Evolutionary conservation across 257 asterid species (phyloP).

Genomic region (Scutellaria barbata): DNA sequence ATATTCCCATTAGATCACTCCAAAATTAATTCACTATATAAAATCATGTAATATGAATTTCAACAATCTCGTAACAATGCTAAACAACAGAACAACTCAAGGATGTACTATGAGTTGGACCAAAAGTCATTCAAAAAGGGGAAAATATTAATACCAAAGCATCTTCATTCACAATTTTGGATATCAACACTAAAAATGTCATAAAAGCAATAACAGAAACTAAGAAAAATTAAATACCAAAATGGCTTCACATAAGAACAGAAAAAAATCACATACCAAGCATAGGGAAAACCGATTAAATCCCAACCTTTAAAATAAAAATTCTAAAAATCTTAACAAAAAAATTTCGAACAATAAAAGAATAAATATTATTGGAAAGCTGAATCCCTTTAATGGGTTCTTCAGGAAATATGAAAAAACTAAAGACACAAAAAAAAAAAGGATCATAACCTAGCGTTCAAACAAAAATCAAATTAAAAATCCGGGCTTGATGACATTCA

Average conservation of each 20-base stretch:
- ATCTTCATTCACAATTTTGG: slow-evolving; percentile 1
- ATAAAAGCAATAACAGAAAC: neutral
- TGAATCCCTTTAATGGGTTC: slow-evolving; percentile 3
- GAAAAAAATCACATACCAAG: neutral
- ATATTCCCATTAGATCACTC: neutral
- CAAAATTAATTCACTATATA: slow-evolving; percentile 1
- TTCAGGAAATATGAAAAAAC: neutral
- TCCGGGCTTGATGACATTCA: slow-evolving; percentile 5
- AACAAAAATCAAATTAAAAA: neutral
- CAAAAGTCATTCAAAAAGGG: slow-evolving; percentile 13
- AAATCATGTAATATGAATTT: neutral
- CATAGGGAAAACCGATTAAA: slow-evolving; percentile 3
- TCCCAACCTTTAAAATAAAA: too few species aligned
- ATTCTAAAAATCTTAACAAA: too few species aligned
- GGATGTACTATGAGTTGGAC: neutral
- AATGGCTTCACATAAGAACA: neutral
- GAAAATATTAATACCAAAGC: neutral
- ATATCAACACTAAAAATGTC: neutral
- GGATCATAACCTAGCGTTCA: neutral
- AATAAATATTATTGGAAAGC: neutral
- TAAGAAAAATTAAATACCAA: neutral
- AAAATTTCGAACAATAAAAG: neutral
- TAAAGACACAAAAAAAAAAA: neutral
- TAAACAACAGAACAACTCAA: slow-evolving; percentile 2
- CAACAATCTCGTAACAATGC: slow-evolving; percentile 3